Percentiles rank a stretch among this genome's conserved stretches.
Evolutionary conservation across 306 rosid species (phyloP).

Genomic region (Vicia sativa): DNA sequence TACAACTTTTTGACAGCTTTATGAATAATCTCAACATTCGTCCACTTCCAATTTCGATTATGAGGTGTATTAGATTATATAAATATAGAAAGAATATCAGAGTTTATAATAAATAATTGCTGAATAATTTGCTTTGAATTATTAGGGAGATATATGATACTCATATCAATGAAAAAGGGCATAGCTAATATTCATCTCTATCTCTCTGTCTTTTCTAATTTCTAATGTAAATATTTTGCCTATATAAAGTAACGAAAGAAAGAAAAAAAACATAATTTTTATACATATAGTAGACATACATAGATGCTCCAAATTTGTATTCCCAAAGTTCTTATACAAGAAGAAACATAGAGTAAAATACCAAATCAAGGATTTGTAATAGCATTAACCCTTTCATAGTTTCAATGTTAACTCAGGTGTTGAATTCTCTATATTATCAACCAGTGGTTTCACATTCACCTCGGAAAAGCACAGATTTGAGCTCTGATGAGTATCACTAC

Average conservation of each 20-base stretch:
- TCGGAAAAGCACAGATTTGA: conserved; percentile 56
- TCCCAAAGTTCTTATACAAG: conserved; percentile 53
- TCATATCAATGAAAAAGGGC: no score
- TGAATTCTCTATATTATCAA: conserved; percentile 50
- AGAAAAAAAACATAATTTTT: conserved; percentile 45
- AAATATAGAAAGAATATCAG: no score
- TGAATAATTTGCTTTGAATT: no score
- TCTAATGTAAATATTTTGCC: no score
- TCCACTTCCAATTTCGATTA: no score
- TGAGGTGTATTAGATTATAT: no score
- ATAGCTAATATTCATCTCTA: no score
- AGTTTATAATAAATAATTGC: no score
- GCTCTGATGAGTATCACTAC: conserved; percentile 46
- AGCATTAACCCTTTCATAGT: conserved; percentile 54
- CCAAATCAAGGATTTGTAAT: conserved; percentile 20
- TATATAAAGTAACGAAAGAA: conserved; percentile 28
- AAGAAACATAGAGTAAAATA: conserved; percentile 47
- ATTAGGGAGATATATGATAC: no score
- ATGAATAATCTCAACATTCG: no score
- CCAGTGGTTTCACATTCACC: conserved; percentile 44
- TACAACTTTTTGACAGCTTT: no score
- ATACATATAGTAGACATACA: conserved; percentile 44
- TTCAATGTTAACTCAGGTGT: conserved; percentile 81
- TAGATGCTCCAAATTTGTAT: conserved; percentile 51
- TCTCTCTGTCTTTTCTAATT: no score